These are phyloP conservation scores for Epicoccum sorghinum DNA, from an alignment of 2,329 filamentous ascomycete species.

Conservation along the genomic window DNA sequence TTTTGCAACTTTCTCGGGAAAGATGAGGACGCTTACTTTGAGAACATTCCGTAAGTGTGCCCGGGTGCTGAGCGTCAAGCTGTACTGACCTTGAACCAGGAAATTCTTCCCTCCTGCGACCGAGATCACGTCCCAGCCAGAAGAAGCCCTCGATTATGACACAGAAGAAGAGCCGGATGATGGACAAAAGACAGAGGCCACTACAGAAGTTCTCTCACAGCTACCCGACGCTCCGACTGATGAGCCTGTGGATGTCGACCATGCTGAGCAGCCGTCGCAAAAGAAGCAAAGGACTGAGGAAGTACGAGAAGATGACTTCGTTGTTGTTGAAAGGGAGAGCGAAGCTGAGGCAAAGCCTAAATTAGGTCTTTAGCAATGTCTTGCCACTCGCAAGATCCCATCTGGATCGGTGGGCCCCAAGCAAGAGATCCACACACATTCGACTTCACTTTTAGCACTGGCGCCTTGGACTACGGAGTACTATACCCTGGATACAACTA, in stretches of 20 bases:
- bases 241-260: conserved; percentile 52
- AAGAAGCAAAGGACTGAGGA: conserved; percentile 56
- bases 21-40: conserved; percentile 75
- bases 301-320: conserved; percentile 38
- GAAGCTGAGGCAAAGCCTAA: conserved; percentile 25
- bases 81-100: conserved; percentile 19
- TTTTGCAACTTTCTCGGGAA: conserved; percentile 85
- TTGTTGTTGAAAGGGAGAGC: conserved; percentile 38
- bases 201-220: conserved; percentile 48
- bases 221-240: conserved; percentile 57
- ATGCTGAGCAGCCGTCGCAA: conserved; percentile 45
- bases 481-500: conserved; percentile 7
- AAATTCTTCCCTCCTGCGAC: conserved; percentile 43
- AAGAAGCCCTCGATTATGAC: conserved; percentile 27
- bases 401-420: not conserved
- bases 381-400: too few relatives aligned
- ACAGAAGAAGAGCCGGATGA: conserved; percentile 19
- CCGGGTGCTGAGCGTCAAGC: not conserved
- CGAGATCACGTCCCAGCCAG: not conserved
- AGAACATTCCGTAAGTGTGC: conserved; percentile 71
- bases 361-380: conserved; percentile 5
- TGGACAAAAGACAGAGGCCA: conserved; percentile 41
- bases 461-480: conserved; percentile 7
- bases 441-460: conserved; percentile 1
- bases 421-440: not conserved